Conservation (phyloP, 805 yeast genomes). For the Lachancea thermotolerans region DNA sequence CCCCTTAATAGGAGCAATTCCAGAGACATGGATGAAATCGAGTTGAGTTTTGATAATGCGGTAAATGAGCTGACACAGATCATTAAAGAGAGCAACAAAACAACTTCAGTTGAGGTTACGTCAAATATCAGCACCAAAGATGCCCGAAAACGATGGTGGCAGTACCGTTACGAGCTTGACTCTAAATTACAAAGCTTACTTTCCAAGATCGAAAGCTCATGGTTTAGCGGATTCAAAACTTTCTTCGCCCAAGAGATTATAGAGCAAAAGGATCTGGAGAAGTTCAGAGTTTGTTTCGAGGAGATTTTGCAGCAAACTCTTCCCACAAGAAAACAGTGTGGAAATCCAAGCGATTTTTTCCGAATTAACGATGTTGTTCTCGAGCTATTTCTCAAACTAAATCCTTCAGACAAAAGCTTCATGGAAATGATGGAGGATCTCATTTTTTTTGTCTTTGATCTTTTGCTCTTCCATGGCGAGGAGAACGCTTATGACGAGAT, state of each 20-base stretch:
- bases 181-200: constrained; percentile 46
- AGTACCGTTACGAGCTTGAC: constrained; percentile 56
- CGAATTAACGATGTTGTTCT: constrained; percentile 41
- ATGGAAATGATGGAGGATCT: constrained; percentile 52
- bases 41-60: constrained; percentile 41
- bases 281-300: constrained; percentile 36
- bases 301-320: constrained; percentile 38
- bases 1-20: constrained; percentile 50
- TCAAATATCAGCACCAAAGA: constrained; percentile 46
- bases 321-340: constrained; percentile 40
- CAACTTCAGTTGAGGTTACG: constrained; percentile 51
- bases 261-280: constrained; percentile 20
- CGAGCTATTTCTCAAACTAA: constrained; percentile 45
- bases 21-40: constrained; percentile 38
- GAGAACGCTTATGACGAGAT: constrained; percentile 59
- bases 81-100: constrained; percentile 52
- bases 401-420: constrained; percentile 23
- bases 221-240: constrained; percentile 77
- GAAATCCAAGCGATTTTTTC: constrained; percentile 21
- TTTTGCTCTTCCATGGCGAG: constrained; percentile 56
- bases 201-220: constrained; percentile 48
- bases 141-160: constrained; percentile 76
- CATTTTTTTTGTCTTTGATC: constrained; percentile 54
- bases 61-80: constrained; percentile 42
- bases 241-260: constrained; percentile 40